Conservation (phyloP, 1,139 yeast genomes). For the Kodamaea fungicola region DNA sequence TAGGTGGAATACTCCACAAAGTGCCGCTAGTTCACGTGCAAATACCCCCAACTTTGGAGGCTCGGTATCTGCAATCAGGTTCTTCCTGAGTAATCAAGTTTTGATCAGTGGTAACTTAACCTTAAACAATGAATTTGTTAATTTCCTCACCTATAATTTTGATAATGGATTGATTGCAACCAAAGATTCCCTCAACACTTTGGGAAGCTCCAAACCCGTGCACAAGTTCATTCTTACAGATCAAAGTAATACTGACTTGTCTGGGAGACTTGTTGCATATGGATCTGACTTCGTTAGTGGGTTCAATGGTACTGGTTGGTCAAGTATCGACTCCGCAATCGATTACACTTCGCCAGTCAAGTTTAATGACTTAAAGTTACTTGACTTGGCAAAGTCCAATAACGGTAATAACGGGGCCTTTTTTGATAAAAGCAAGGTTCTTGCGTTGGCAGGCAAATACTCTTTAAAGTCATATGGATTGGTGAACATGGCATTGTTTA, state of each 20-base stretch:
- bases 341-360: conserved; percentile 22
- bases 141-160: conserved; percentile 55
- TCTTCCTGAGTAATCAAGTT: conserved; percentile 47
- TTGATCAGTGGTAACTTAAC: conserved; percentile 63
- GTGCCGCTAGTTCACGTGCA: conserved; percentile 27
- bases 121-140: conserved; percentile 29
- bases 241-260: conserved; percentile 32
- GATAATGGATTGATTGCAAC: conserved; percentile 23
- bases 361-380: conserved; percentile 41
- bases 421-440: conserved; percentile 42
- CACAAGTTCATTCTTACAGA: conserved; percentile 49
- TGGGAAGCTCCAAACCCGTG: conserved; percentile 40
- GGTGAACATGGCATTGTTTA: conserved; percentile 65
- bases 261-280: conserved; percentile 52
- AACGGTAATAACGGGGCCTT: conserved; percentile 26
- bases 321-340: conserved; percentile 35
- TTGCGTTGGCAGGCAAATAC: conserved; percentile 65
- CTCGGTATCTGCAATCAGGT: conserved; percentile 50
- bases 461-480: conserved; percentile 51
- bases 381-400: conserved; percentile 27
- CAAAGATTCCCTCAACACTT: conserved; percentile 20
- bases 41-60: conserved; percentile 41
- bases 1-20: conserved; percentile 53
- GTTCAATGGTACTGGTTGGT: conserved; percentile 50
- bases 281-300: conserved; percentile 51